phyloP scores from a whole-genome alignment of 306 rosid genomes.

The Rubus parviflorus region DNA sequence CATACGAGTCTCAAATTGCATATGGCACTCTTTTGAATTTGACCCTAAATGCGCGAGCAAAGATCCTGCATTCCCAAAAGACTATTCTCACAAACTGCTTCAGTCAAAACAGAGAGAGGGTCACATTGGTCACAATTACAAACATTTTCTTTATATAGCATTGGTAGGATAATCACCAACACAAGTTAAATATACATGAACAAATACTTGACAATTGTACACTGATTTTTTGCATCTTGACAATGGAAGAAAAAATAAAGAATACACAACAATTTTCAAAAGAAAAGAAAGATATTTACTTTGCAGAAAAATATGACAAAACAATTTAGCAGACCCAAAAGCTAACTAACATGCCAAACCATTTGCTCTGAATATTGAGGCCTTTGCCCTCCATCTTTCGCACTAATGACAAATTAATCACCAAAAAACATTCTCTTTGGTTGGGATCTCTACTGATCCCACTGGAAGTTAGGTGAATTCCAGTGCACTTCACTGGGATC shows the following conservation, averaged over 20 bases:
- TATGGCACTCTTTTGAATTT: too few species aligned
- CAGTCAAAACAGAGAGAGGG: neutral
- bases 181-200: constrained; percentile 58
- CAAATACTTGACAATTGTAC: constrained; percentile 32
- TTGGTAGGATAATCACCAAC: constrained; percentile 35
- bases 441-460: constrained; percentile 29
- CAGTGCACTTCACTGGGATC: constrained; percentile 41
- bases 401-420: constrained; percentile 42
- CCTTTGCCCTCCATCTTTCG: constrained; percentile 40
- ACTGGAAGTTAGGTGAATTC: constrained; percentile 37
- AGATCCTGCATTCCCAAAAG: neutral
- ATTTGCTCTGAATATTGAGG: constrained; percentile 35
- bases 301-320: constrained; percentile 38
- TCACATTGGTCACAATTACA: constrained; percentile 18
- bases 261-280: constrained; percentile 54
- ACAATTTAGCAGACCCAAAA: constrained; percentile 46
- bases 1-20: too few species aligned
- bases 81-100: neutral
- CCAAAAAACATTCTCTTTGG: constrained; percentile 19
- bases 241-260: constrained; percentile 34
- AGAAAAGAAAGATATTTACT: constrained; percentile 37
- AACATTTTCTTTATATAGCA: constrained; percentile 18
- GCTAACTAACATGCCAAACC: constrained; percentile 41
- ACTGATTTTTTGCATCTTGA: constrained; percentile 34
- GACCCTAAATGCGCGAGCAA: neutral